Evolutionary conservation across 495 filamentous ascomycete species (phyloP).

Genomic region (Neurospora sp.): DNA sequence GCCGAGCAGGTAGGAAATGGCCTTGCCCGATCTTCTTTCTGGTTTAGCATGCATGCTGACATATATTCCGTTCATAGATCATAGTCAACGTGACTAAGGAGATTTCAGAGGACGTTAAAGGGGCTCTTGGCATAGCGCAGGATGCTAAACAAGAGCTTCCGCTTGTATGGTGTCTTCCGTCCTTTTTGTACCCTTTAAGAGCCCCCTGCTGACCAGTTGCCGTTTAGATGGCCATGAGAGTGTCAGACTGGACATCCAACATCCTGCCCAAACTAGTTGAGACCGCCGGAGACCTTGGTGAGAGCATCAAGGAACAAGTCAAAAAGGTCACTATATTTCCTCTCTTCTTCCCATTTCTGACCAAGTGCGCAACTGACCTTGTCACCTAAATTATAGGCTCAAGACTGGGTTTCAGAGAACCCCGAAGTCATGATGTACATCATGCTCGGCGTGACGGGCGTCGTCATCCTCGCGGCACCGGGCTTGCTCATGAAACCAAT

Average conservation of each 20-base stretch:
- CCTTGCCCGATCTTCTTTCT: not conserved
- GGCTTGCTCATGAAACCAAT: not conserved
- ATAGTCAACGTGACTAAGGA: not conserved
- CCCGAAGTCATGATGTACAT: not conserved
- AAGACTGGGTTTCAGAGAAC: not conserved
- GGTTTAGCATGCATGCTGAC: not conserved
- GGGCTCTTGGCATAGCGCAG: not conserved
- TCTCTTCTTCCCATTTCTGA: not conserved
- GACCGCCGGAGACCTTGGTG: not conserved
- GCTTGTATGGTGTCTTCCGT: not conserved
- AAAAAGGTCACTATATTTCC: not conserved
- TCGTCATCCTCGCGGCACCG: not conserved
- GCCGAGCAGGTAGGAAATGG: not conserved
- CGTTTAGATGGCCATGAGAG: not conserved
- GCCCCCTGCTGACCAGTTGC: not conserved
- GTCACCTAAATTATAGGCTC: not conserved
- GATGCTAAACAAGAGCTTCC: not conserved
- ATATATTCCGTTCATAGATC: not conserved
- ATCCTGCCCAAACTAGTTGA: not conserved
- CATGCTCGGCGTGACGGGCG: not conserved
- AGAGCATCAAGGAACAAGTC: not conserved
- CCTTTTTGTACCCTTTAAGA: not conserved
- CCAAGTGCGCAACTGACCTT: not conserved
- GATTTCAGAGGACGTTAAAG: not conserved
- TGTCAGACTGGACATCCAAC: not conserved